Base-by-base conservation (phyloP, 768 basidiomycete species). In the Fistulinella prunicolor region DNA sequence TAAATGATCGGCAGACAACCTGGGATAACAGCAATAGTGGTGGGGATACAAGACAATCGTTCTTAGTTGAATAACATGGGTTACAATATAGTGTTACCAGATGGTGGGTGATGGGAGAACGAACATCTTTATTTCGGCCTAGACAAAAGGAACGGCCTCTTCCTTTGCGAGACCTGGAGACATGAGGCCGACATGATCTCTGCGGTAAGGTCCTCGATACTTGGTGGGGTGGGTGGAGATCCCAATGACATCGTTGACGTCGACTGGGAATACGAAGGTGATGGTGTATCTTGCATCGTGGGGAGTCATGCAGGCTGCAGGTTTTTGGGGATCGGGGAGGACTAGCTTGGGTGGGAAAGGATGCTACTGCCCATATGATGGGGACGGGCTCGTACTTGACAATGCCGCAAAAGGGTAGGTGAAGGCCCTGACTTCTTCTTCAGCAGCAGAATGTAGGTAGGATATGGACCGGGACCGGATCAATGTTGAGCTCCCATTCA, bases 401-500 rank as follows among this genome's bases (percentile, higher is more conserved):
- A 64, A 53, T 1, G 69, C 64, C 8, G 69, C 61, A 30, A 72
- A 66, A 0, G 70, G 8, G 54, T 35, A 26, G 67, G 47, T 52
- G 62, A 36, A 8, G 75, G 74, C 0, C 80, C 79, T 21, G 80
- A 75, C 62, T 81, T 82, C 50, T 83, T 84, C 0, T 81, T 80
- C 56, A 82, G 76, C 0, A 79, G 73, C 0, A 85, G 71, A 0
- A 79, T 74, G 50, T 86, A 86, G 0, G 80, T 77, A 0, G 86
- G 86, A 46, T 84, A 89, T 0, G 80, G 76, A 0, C 80, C 78
- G 1, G 65, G 58, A 5, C 77, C 73, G 82, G 78, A 43, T 89
- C 86, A 42, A 89, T 84, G 36, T 83, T 87, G 7, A 90, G 73
- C 60, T 89, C 86, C 94, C 93, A 97, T 64, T 95, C 94, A 36